phyloP scores from a whole-genome alignment of 148 eudicot species.

The Spergularia marina region DNA sequence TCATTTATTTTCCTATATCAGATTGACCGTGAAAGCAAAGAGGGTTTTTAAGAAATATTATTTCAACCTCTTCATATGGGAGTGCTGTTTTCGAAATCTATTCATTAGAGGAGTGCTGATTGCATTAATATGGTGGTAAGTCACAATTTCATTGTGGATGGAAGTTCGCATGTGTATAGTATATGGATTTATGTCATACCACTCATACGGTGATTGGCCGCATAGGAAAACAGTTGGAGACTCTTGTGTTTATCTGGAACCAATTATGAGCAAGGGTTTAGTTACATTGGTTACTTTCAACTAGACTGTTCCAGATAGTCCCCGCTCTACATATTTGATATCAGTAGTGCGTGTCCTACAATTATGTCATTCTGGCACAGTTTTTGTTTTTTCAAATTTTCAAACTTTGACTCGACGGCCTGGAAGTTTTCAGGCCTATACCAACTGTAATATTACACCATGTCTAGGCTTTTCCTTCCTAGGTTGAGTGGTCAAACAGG shows the following conservation, averaged over 20 bases:
- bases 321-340: no score
- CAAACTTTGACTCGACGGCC: no score
- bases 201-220: neutral
- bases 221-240: neutral
- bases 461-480: no score
- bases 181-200: neutral
- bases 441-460: no score
- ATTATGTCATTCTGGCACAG: no score
- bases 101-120: neutral
- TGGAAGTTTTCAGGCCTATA: no score
- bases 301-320: neutral
- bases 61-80: neutral
- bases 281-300: no score
- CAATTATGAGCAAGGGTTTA: neutral
- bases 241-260: neutral
- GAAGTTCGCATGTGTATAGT: neutral
- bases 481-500: no score
- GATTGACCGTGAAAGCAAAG: neutral
- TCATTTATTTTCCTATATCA: neutral
- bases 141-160: neutral
- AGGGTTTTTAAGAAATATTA: neutral
- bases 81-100: neutral
- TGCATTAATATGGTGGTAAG: constrained; percentile 11
- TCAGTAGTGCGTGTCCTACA: no score
- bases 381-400: no score